Evolutionary conservation across 495 filamentous ascomycete genomes (phyloP).

Genomic region (Corynascus novoguineensis): DNA sequence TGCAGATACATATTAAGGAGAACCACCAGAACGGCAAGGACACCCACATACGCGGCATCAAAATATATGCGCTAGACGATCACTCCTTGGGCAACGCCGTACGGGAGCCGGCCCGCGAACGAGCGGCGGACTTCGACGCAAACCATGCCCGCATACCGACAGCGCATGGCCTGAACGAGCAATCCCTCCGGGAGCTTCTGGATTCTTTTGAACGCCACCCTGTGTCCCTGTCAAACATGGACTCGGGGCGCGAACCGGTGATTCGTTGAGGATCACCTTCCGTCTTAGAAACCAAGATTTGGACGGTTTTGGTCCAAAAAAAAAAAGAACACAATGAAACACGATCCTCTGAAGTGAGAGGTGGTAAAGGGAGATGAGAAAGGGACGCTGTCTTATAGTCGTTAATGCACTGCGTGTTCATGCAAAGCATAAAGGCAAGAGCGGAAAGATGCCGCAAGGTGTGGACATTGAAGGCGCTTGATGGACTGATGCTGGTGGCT

Average conservation of each 20-base stretch:
- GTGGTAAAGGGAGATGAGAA: too few species aligned
- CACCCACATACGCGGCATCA: constrained; percentile 89
- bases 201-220: constrained; percentile 18
- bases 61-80: constrained; percentile 77
- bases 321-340: too few species aligned
- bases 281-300: too few species aligned
- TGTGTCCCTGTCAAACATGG: constrained; percentile 20
- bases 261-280: constrained; percentile 40
- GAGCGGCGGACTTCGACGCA: constrained; percentile 6
- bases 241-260: constrained; percentile 44
- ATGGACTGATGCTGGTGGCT: neutral
- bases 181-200: constrained; percentile 29
- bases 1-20: constrained; percentile 82
- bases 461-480: too few species aligned
- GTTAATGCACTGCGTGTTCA: too few species aligned
- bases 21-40: constrained; percentile 99
- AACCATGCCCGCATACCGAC: constrained; percentile 23
- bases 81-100: constrained; percentile 19
- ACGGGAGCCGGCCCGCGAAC: constrained; percentile 6
- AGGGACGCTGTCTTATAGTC: too few species aligned
- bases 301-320: too few species aligned
- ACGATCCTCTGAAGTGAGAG: too few species aligned
- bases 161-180: constrained; percentile 19
- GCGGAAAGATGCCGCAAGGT: too few species aligned
- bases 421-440: too few species aligned